A percentile compares a stretch with the other conserved stretches of the same genome.
Conservation (phyloP, 2,329 filamentous ascomycete genomes). For the Neofusicoccum umdonicola region DNA sequence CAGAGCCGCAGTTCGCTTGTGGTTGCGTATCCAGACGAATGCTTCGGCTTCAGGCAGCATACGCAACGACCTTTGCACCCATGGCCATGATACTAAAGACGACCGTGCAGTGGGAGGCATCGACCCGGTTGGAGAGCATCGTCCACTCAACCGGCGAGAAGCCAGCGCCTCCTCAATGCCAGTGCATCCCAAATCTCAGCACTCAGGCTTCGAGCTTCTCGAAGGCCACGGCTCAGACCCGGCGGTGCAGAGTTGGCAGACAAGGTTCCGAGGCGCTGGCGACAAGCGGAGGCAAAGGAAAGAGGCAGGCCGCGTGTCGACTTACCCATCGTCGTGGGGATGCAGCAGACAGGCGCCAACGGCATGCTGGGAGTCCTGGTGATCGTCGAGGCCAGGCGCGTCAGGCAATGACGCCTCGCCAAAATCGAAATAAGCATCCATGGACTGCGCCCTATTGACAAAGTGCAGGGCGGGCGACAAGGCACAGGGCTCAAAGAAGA, state of each 20-base stretch:
- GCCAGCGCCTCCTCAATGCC: not conserved
- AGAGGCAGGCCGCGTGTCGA: constrained; percentile 4
- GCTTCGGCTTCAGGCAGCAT: not conserved
- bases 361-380: constrained; percentile 12
- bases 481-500: not conserved
- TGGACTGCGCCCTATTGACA: constrained; percentile 24
- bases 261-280: not conserved
- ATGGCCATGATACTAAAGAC: not conserved
- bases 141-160: no score
- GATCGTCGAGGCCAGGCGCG: constrained; percentile 19
- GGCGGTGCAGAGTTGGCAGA: no score
- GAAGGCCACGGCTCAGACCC: no score
- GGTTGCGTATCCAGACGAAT: not conserved
- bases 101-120: not conserved
- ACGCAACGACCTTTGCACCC: not conserved
- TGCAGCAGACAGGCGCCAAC: constrained; percentile 24
- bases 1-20: not conserved
- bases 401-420: constrained; percentile 36
- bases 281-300: not conserved
- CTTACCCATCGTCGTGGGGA: constrained; percentile 28
- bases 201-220: not conserved
- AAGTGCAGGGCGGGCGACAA: constrained; percentile 1
- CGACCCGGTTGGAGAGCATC: no score
- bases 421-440: constrained; percentile 40
- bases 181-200: not conserved